A percentile compares a stretch with the other conserved stretches of the same genome.
Conservation (phyloP, 768 basidiomycete genomes). For the Tubosaeta sp. region DNA sequence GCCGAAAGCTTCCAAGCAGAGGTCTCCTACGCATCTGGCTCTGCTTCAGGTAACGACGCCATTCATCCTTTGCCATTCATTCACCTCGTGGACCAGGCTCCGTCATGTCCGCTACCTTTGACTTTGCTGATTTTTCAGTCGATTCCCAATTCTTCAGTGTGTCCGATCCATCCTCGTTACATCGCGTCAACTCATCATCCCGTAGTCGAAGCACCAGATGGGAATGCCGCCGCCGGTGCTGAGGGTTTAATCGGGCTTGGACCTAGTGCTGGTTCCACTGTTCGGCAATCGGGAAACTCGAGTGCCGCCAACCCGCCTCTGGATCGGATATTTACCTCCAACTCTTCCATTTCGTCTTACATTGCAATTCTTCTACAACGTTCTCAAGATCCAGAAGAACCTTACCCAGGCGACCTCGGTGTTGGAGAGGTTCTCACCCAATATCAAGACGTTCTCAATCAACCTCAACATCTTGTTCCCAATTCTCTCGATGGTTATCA, state of each 20-base stretch:
- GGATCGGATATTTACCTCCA: constrained; percentile 61
- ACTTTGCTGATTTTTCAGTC: constrained; percentile 41
- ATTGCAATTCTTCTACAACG: constrained; percentile 65
- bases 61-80: neutral
- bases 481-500: constrained; percentile 40
- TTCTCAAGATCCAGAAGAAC: constrained; percentile 46
- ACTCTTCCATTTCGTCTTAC: constrained; percentile 54
- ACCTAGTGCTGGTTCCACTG: constrained; percentile 50
- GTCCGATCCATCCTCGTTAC: neutral
- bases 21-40: constrained; percentile 54
- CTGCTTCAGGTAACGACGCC: constrained; percentile 39
- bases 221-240: constrained; percentile 8
- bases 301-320: constrained; percentile 49
- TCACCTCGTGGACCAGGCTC: constrained; percentile 17
- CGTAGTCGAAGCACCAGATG: constrained; percentile 19
- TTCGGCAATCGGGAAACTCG: constrained; percentile 35
- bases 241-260: constrained; percentile 55
- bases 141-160: constrained; percentile 36
- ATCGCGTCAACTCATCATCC: constrained; percentile 2
- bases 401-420: constrained; percentile 57
- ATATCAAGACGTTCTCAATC: constrained; percentile 44
- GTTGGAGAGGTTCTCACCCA: constrained; percentile 54
- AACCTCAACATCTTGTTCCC: constrained; percentile 50
- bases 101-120: constrained; percentile 27
- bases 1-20: constrained; percentile 35